Evolutionary conservation across 257 asterid genomes (phyloP), one percentile per base, ranked within the genome.

Genomic region (Mitragyna speciosa): DNA sequence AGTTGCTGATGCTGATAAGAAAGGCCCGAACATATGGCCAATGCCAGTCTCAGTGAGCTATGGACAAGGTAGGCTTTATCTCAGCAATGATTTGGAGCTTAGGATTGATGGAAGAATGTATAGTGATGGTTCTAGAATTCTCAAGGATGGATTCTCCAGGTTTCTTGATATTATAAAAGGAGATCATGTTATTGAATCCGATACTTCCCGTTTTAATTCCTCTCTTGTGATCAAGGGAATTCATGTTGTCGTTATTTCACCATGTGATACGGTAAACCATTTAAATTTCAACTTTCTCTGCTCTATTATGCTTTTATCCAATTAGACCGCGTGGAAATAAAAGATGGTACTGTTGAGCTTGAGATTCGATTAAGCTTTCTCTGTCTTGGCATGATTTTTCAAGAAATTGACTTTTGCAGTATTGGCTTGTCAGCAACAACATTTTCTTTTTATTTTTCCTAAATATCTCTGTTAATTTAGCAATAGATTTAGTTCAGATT

Each of bases 1-100:
- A 75, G 88, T 84, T 43, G 87, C 81, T 51, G 70, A 41, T 86
- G 91, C 65, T 76, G 89, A 80, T 83, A 84, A 82, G 63, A 45
- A 88, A 81, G 76, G 80, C 41, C 67, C 91, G 86, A 87, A 91
- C 39, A 84, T 95, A 88, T 95, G 99, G 99, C 99, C 99, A 31
- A 90, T 95, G 99, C 99, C 99, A 17, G 83, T 70, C 65, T 89
- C 93, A 2, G 98, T 88, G 48, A 95, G 82, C 83, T 63, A 88
- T 52, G 99, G 98, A 26, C 51, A 77, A 41, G 85, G 82, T 68
- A 85, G 6, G 51, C 93, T 94, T 24, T 84, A 82, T 81, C 87
- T 95, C 26, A 87, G 93, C 78, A 83, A 79, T 71, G 78, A 89
- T 58, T 88, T 95, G 31, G 90, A 86, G 88, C 92, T 95, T 83